Evolutionary conservation across 805 yeast genomes (phyloP).

Genomic region (Wickerhamiella bombiphila): DNA sequence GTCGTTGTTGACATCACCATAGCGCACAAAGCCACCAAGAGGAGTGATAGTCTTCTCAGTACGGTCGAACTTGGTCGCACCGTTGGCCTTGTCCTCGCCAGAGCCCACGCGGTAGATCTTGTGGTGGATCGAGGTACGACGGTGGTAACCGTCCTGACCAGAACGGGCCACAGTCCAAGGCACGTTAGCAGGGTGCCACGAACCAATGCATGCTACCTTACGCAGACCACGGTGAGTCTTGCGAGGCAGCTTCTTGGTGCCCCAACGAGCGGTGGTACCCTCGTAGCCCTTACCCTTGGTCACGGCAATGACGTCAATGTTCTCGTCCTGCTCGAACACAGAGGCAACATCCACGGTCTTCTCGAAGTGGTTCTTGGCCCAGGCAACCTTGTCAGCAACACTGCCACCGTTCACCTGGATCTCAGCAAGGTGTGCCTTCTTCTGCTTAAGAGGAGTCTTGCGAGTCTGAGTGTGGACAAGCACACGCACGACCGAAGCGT

Average conservation of each 20-base stretch:
- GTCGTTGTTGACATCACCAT: constrained; percentile 97
- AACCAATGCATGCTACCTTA: constrained; percentile 99
- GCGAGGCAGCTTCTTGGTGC: constrained; percentile 99
- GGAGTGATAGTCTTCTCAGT: constrained; percentile 99
- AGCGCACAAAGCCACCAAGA: constrained; percentile 99
- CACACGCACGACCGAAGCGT: constrained; percentile 97
- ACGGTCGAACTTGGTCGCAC: constrained; percentile 97
- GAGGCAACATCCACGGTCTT: constrained; percentile 92
- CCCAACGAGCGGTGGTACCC: constrained; percentile 99
- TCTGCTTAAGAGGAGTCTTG: constrained; percentile 97
- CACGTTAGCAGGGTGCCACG: constrained; percentile 99
- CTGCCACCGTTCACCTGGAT: constrained; percentile 99
- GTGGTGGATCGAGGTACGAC: constrained; percentile 99
- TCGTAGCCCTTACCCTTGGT: constrained; percentile 99
- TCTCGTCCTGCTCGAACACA: constrained; percentile 97
- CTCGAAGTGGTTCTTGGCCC: constrained; percentile 98
- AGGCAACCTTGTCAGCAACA: constrained; percentile 88
- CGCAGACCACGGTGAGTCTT: constrained; percentile 99
- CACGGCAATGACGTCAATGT: constrained; percentile 96
- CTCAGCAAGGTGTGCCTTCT: constrained; percentile 99
- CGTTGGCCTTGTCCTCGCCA: constrained; percentile 87
- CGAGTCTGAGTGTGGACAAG: constrained; percentile 98
- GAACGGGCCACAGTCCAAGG: constrained; percentile 99
- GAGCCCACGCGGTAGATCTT: constrained; percentile 98
- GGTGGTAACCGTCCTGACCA: constrained; percentile 99